Conservation (phyloP, 257 asterid genomes). For the Solanum sitiens region DNA sequence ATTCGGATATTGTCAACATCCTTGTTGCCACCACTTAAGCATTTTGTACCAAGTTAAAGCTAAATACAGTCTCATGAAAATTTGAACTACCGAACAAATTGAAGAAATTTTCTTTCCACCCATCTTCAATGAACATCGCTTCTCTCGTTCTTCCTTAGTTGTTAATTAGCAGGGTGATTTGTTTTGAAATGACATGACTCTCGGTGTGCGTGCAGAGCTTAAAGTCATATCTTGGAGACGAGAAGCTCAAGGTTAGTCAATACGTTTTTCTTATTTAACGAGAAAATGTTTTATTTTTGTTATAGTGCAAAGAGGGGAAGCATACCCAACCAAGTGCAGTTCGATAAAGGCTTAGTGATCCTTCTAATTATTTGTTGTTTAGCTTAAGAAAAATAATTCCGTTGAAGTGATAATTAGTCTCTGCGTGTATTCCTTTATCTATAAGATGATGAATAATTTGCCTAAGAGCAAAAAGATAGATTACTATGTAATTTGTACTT, state of each 20-base stretch:
- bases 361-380: not conserved
- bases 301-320: not conserved
- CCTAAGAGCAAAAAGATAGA: not conserved
- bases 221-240: conserved; percentile 78
- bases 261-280: not conserved
- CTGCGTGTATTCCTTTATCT: not conserved
- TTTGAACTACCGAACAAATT: not conserved
- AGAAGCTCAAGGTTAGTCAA: conserved; percentile 72
- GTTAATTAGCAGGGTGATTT: not conserved
- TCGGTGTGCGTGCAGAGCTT: conserved; percentile 65
- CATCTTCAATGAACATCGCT: not conserved
- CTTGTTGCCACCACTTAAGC: not conserved
- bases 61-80: not conserved
- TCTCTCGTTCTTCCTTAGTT: not conserved
- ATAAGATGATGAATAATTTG: not conserved
- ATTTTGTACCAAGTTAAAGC: not conserved
- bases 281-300: not conserved
- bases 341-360: not conserved
- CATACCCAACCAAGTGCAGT: not conserved
- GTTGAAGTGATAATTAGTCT: not conserved
- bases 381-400: not conserved
- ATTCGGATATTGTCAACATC: not conserved
- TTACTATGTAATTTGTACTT: not conserved
- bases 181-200: not conserved
- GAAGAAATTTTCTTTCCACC: not conserved